Percentiles rank a stretch among this genome's conserved stretches.
These are phyloP conservation scores for Teratosphaeria destructans DNA, from an alignment of 2,329 filamentous ascomycete species.

Conservation along the genomic window DNA sequence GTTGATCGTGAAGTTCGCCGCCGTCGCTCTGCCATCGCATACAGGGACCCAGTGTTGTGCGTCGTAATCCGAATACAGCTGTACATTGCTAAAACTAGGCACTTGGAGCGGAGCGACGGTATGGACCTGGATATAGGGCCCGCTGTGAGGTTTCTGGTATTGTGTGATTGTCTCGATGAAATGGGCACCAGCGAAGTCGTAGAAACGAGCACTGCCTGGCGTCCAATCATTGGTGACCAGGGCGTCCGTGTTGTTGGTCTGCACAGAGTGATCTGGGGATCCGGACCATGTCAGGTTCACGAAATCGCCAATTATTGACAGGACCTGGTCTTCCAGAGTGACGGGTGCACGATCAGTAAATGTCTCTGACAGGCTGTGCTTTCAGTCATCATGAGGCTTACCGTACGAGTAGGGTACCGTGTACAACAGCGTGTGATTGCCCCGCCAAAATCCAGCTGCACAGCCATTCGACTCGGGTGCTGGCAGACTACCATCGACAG, in stretches of 20 bases:
- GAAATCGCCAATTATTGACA: conserved; percentile 13
- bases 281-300: conserved; percentile 13
- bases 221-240: conserved; percentile 6
- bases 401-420: conserved; percentile 15
- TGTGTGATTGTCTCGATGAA: conserved; percentile 8
- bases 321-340: conserved; percentile 6
- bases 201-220: conserved; percentile 10
- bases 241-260: conserved; percentile 9
- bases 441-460: conserved; percentile 6
- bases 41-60: conserved; percentile 6
- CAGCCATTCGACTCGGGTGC: conserved; percentile 4
- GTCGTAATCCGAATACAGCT: conserved; percentile 9
- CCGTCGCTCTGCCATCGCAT: conserved; percentile 11
- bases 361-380: neutral
- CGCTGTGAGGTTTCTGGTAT: conserved; percentile 10
- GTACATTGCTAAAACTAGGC: conserved; percentile 3
- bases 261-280: conserved; percentile 5
- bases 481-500: conserved; percentile 4
- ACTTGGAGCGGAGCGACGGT: conserved; percentile 9
- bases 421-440: conserved; percentile 8
- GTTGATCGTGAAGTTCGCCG: conserved; percentile 9
- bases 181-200: conserved; percentile 8
- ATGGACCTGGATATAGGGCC: conserved; percentile 12
- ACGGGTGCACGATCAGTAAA: neutral
- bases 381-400: neutral